Evolutionary conservation across 1,139 yeast species (phyloP), one percentile per base, ranked within the genome.

Genomic region (Geotrichum carabidarum): DNA sequence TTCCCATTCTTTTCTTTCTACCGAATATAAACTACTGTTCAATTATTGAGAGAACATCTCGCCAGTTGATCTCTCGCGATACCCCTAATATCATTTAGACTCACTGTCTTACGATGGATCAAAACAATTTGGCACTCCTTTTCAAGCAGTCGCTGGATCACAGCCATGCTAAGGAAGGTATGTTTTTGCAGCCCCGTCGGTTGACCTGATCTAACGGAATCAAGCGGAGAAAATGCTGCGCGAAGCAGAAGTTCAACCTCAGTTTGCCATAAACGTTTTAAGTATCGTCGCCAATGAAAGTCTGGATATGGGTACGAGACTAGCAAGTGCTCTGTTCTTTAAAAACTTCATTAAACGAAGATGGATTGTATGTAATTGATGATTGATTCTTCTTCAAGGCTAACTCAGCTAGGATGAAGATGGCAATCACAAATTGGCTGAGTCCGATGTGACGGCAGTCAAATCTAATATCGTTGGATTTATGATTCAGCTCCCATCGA

Each of bases 321-420:
- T 91, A 51, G 97, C 99, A 0, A 96, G 87, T 17, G 93, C 97
- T 1, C 74, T 94, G 54, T 90, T 86, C 70, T 90, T 94, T 74
- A 94, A 94, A 68, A 94, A 94, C 68, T 80, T 89, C 60, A 78
- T 93, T 61, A 84, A 81, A 62, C 75, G 96, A 53, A 84, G 80
- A 64, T 94, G 98, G 98, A 82, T 86, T 44, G 57, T 55, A 51
- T 34, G 68, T 61, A 22, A 41, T 43, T 14, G 27, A 3, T 57
- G 51, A 36, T 17, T 17, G 42, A 9, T 35, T 38, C 8, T 4
- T 27, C 2, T 47, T 8, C 30, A 15, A 41, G 15, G 4, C 42
- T 45, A 34, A 42, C 30, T n/a, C 36, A 8, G n/a, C 4, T 50
- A 55, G 48, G 88, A 89, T 68, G 96, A 89, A 61, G 87, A 87